Conservation (phyloP, 2,329 filamentous ascomycete genomes). For the Xylariaceae sp. region DNA sequence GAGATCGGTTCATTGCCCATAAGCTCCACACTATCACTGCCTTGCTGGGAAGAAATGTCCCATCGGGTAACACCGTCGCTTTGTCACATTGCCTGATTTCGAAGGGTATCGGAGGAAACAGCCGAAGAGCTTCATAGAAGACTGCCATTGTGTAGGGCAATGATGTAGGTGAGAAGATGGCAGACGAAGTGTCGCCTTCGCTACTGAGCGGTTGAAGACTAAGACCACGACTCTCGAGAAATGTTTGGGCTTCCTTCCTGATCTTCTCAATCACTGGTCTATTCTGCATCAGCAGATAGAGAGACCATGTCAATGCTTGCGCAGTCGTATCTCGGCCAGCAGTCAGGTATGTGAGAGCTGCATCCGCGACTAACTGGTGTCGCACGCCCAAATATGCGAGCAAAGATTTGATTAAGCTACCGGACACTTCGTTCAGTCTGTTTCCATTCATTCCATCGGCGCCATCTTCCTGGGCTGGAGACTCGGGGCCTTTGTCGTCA, state of each 20-base stretch:
- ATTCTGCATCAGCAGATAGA: slow-evolving; percentile 55
- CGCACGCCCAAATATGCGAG: slow-evolving; percentile 49
- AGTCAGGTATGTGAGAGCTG: slow-evolving; percentile 61
- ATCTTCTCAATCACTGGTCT: slow-evolving; percentile 38
- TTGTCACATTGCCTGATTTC: slow-evolving; percentile 57
- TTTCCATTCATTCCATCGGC: slow-evolving; percentile 8
- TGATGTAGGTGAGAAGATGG: slow-evolving; percentile 37
- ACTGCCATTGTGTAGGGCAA: slow-evolving; percentile 55
- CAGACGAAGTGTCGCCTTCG: slow-evolving; percentile 23
- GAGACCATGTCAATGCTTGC: slow-evolving; percentile 59
- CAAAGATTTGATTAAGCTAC: slow-evolving; percentile 56
- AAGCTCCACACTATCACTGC: slow-evolving; percentile 58
- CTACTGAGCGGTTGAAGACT: slow-evolving; percentile 5
- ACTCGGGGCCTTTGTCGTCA: slow-evolving; percentile 6
- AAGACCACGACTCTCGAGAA: slow-evolving; percentile 18
- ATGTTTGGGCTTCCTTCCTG: slow-evolving; percentile 37
- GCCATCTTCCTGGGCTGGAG: slow-evolving; percentile 1
- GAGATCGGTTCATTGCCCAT: slow-evolving; percentile 59
- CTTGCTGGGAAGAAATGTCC: slow-evolving; percentile 49
- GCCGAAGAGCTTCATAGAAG: slow-evolving; percentile 57
- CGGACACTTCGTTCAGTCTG: slow-evolving; percentile 13
- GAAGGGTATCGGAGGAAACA: slow-evolving; percentile 61
- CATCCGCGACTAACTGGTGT: slow-evolving; percentile 54
- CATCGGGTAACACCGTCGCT: slow-evolving; percentile 52
- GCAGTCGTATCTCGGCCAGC: slow-evolving; percentile 61